These are phyloP conservation scores for Hawksworthiomyces lignivorus DNA, from an alignment of 2,329 filamentous ascomycete genomes.

Conservation along the genomic window DNA sequence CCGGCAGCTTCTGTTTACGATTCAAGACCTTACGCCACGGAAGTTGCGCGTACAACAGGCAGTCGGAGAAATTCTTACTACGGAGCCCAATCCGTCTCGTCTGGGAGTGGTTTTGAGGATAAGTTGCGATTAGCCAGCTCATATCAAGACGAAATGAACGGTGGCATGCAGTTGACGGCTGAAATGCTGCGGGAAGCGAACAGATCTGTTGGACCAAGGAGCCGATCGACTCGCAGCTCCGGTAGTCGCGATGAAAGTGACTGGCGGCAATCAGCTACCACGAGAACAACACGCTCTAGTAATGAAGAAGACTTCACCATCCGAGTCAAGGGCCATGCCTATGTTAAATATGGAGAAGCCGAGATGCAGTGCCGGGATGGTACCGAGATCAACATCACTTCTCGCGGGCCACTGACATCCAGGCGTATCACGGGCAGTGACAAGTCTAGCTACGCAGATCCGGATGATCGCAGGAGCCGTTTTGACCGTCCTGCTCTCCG, in stretches of 20 bases:
- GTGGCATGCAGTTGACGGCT: constrained; percentile 43
- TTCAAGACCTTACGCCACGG: constrained; percentile 30
- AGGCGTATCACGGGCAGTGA: constrained; percentile 32
- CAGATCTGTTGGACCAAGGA: constrained; percentile 41
- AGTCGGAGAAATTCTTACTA: constrained; percentile 35
- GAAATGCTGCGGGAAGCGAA: constrained; percentile 46
- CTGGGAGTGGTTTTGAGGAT: constrained; percentile 28
- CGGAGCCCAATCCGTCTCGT: constrained; percentile 24
- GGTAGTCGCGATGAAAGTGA: constrained; percentile 57
- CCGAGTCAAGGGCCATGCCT: constrained; percentile 48
- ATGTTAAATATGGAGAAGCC: constrained; percentile 47
- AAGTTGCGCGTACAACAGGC: constrained; percentile 24
- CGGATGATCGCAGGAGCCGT: constrained; percentile 40
- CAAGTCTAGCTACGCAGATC: constrained; percentile 39
- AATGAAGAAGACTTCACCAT: constrained; percentile 55
- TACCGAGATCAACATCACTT: constrained; percentile 51
- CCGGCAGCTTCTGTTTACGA: constrained; percentile 31
- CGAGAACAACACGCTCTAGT: constrained; percentile 50
- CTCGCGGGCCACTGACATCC: constrained; percentile 19
- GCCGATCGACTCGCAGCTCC: constrained; percentile 50
- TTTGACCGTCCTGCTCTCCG: constrained; percentile 39
- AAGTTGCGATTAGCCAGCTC: constrained; percentile 35
- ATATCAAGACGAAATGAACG: constrained; percentile 48
- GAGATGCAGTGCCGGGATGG: constrained; percentile 53
- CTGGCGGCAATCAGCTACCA: constrained; percentile 53